Conservation (phyloP, 805 yeast genomes). For the Ogataea philodendri region DNA sequence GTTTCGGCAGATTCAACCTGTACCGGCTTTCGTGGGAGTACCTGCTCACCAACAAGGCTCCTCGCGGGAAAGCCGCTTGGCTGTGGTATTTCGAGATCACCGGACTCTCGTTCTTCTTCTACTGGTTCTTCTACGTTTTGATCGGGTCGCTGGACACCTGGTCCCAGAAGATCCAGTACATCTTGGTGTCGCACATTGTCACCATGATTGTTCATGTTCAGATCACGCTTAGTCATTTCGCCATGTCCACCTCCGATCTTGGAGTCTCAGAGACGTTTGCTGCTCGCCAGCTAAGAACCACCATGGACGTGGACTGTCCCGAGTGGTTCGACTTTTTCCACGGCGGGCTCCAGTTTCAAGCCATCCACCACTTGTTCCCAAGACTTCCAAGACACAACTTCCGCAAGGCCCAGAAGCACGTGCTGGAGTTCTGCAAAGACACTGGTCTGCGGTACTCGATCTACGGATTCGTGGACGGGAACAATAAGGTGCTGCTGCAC, state of each 20-base stretch:
- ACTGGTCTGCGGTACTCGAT: constrained; percentile 79
- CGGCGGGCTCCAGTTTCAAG: constrained; percentile 92
- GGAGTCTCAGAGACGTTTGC: constrained; percentile 79
- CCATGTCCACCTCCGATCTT: constrained; percentile 87
- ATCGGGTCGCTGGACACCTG: constrained; percentile 53
- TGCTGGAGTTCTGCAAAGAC: constrained; percentile 69
- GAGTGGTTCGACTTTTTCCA: constrained; percentile 88
- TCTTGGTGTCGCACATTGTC: constrained; percentile 71
- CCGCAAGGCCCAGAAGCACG: constrained; percentile 68
- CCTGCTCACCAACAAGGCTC: constrained; percentile 72
- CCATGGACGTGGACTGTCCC: constrained; percentile 95
- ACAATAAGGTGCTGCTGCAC: constrained; percentile 63
- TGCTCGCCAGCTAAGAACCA: constrained; percentile 79
- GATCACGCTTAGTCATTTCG: constrained; percentile 85
- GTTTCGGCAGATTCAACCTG: constrained; percentile 83
- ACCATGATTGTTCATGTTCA: constrained; percentile 95
- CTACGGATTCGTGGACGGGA: constrained; percentile 81
- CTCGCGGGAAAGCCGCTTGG: constrained; percentile 85
- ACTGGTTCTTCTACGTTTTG: constrained; percentile 76
- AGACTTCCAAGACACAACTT: constrained; percentile 86
- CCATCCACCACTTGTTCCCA: constrained; percentile 87
- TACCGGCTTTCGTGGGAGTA: constrained; percentile 81
- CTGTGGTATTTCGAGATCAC: constrained; percentile 72
- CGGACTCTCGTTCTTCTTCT: constrained; percentile 68
- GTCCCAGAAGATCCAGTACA: constrained; percentile 53